These are phyloP conservation scores for Moesziomyces globuligerus DNA, from an alignment of 1,284 basidiomycete genomes.

Conservation along the genomic window DNA sequence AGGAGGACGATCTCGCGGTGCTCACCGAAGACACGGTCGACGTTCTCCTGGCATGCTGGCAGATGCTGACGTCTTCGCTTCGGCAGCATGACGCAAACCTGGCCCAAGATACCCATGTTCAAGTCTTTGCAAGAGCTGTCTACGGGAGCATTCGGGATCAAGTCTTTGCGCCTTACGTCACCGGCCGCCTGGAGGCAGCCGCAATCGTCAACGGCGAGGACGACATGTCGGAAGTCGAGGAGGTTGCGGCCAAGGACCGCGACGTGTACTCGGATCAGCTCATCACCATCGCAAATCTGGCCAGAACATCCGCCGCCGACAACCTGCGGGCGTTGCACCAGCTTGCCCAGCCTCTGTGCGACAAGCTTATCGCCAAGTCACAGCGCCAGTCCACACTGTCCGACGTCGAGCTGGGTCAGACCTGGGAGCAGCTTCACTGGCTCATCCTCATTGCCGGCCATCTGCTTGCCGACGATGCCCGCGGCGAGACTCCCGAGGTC, in stretches of 20 bases:
- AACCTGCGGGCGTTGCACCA: slow-evolving; percentile 23
- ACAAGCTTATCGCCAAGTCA: slow-evolving; percentile 39
- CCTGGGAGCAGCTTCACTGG: slow-evolving; percentile 65
- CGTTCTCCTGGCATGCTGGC: slow-evolving; percentile 46
- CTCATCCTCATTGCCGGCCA: slow-evolving; percentile 55
- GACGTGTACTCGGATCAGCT: slow-evolving; percentile 60
- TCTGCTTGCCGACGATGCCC: slow-evolving; percentile 51
- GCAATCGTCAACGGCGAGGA: slow-evolving; percentile 16
- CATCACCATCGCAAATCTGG: slow-evolving; percentile 54
- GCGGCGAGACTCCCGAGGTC: slow-evolving; percentile 50
- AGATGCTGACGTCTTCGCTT: slow-evolving; percentile 22
- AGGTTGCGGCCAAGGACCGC: slow-evolving; percentile 48
- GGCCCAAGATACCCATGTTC: slow-evolving; percentile 23
- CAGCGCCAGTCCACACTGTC: slow-evolving; percentile 16
- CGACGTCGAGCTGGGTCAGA: slow-evolving; percentile 35
- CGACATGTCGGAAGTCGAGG: slow-evolving; percentile 51
- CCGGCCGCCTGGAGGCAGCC: slow-evolving; percentile 51
- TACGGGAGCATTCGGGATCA: slow-evolving; percentile 48
- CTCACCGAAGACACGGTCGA: slow-evolving; percentile 51
- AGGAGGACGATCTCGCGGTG: slow-evolving; percentile 52
- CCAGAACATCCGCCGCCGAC: slow-evolving; percentile 37
- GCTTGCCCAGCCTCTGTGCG: slow-evolving; percentile 33
- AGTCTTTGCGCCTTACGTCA: slow-evolving; percentile 56
- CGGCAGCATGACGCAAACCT: slow-evolving; percentile 25
- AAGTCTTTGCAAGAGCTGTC: slow-evolving; percentile 31